Evolutionary conservation across 2,329 filamentous ascomycete genomes (phyloP).

Genomic region (Didymella exigua): DNA sequence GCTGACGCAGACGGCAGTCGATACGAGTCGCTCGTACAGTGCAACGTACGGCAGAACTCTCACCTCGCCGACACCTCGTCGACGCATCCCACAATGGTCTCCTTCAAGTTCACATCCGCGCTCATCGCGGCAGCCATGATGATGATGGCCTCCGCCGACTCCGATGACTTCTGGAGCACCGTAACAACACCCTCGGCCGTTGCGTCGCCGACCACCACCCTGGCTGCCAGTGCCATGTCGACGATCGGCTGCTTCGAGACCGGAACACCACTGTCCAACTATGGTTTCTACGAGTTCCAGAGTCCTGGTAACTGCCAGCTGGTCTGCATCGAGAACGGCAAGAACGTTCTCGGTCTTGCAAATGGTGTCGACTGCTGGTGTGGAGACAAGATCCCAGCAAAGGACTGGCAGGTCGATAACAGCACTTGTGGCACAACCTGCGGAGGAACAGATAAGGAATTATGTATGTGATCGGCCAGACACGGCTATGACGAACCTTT

Average conservation of each 20-base stretch:
- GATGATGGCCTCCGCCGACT: slow-evolving; percentile 31
- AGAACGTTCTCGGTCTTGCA: slow-evolving; percentile 67
- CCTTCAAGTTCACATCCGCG: slow-evolving; percentile 39
- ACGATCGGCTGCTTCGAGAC: slow-evolving; percentile 60
- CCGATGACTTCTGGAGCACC: slow-evolving; percentile 24
- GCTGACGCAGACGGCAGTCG: slow-evolving; percentile 32
- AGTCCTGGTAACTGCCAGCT: slow-evolving; percentile 61
- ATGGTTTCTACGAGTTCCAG: slow-evolving; percentile 59
- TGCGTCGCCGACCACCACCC: slow-evolving; percentile 40
- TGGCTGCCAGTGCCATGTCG: slow-evolving; percentile 34
- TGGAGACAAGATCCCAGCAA: slow-evolving; percentile 69
- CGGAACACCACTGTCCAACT: slow-evolving; percentile 53
- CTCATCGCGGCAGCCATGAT: slow-evolving; percentile 41
- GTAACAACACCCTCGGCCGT: slow-evolving; percentile 30
- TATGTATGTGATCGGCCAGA: slow-evolving; percentile 62
- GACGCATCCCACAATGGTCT: slow-evolving; percentile 37
- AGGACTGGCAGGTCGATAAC: slow-evolving; percentile 60
- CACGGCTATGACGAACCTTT: background rate
- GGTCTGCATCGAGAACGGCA: slow-evolving; percentile 54
- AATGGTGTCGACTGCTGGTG: slow-evolving; percentile 72
- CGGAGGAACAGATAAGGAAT: slow-evolving; percentile 63
- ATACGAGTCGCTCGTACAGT: slow-evolving; percentile 12
- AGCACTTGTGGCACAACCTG: slow-evolving; percentile 69
- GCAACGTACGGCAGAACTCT: slow-evolving; percentile 22
- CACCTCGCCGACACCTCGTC: slow-evolving; percentile 7